Evolutionary conservation across 257 asterid genomes (phyloP).

Genomic region (Euphrasia confusa): DNA sequence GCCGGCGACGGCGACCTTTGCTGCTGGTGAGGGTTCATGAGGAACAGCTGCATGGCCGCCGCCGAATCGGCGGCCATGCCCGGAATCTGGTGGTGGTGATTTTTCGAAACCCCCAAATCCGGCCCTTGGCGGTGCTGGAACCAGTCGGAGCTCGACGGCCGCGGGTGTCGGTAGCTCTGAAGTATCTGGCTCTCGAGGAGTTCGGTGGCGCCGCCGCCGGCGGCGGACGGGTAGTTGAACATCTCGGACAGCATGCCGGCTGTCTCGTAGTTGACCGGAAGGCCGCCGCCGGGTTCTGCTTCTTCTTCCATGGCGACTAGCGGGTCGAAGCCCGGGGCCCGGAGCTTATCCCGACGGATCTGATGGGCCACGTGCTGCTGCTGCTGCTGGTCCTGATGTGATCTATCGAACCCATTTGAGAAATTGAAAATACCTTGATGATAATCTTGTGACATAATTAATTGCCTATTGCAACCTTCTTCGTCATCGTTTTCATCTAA

Average conservation of each 20-base stretch:
- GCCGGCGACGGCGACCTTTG: slow-evolving; percentile 67
- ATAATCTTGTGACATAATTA: slow-evolving; percentile 88
- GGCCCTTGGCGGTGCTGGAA: slow-evolving; percentile 36
- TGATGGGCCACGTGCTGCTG: slow-evolving; percentile 72
- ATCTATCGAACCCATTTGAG: slow-evolving; percentile 92
- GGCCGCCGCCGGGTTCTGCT: slow-evolving; percentile 40
- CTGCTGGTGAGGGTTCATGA: slow-evolving; percentile 70
- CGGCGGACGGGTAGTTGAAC: slow-evolving; percentile 66
- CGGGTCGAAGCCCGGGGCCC: slow-evolving; percentile 67
- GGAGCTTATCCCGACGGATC: slow-evolving; percentile 81
- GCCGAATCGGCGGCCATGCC: slow-evolving; percentile 57
- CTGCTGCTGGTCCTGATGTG: slow-evolving; percentile 51
- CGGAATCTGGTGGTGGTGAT: slow-evolving; percentile 40
- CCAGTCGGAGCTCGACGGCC: slow-evolving; percentile 45
- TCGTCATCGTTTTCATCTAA: slow-evolving; percentile 10
- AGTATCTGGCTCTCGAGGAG: slow-evolving; percentile 51
- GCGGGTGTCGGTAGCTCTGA: slow-evolving; percentile 46
- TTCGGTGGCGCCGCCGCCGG: slow-evolving; percentile 41
- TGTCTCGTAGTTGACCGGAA: slow-evolving; percentile 61
- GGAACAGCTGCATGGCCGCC: slow-evolving; percentile 95
- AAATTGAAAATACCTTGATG: slow-evolving; percentile 71
- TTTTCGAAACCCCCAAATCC: slow-evolving; percentile 38
- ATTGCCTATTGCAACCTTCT: too few species aligned
- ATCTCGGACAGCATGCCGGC: slow-evolving; percentile 88
- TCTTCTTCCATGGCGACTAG: slow-evolving; percentile 52